Base-by-base conservation (phyloP, 352 stramenopile species). In the Phytophthora boehmeriae region DNA sequence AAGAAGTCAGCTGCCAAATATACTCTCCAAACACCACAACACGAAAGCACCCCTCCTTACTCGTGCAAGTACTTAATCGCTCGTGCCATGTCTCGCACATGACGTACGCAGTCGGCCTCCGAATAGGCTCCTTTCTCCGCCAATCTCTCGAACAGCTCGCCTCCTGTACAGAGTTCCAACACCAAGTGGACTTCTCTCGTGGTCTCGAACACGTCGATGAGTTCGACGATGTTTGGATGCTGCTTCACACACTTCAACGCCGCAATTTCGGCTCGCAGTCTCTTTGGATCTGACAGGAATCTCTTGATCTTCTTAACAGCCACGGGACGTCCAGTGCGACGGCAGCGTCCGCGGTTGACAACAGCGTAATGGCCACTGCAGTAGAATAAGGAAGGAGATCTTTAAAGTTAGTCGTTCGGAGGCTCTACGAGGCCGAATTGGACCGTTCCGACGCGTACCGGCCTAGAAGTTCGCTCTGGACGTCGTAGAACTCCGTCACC, bases 231-330 rank as follows among this genome's bases (percentile, higher is more conserved):
- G 61, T 92, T 90, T 4, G 77, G 76, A 44, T 93, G 85, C 27
- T 67, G 75, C 38, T 83, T 73, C 4, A 93, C 78, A 8, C 68
- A 67, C 23, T 71, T 74, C 38, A 93, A 43, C 36, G 83, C 84
- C 11, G 65, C 66, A 54, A 93, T 89, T 68, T 93, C 82, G 5
- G 84, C 75, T 0, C 69, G 66, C 2, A 93, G 60, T 0, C 85
- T 68, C 54, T 80, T 86, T 32, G 88, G 76, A 45, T 93, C 85
- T 0, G 80, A 88, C n/a, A 92, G 60, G 34, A 89, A 90, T 10
- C 83, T 71, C 67, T 89, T 89, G 66, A 96, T 93, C 54, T 91
- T 89, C 67, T 95, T 96, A 44, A 95, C 76, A 9, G 86, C 88
- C 20, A 96, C 83, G 0, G 54, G 36, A 30, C 78, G 64, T 5